A percentile compares a stretch with the other conserved stretches of the same genome.
phyloP scores from a whole-genome alignment of 106 monocot genomes.

The Allium cepa region DNA sequence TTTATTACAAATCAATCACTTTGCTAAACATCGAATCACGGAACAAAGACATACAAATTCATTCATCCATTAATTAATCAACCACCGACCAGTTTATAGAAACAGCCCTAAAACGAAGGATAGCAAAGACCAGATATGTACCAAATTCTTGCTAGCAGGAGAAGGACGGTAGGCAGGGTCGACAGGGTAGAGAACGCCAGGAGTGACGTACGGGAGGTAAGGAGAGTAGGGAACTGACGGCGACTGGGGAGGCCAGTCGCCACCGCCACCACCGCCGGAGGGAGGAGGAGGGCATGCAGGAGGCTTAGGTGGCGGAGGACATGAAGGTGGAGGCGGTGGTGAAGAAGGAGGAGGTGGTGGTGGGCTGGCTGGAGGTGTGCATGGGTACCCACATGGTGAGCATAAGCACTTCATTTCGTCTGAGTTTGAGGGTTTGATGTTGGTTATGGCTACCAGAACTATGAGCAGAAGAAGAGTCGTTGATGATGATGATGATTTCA shows the following conservation, averaged over 20 bases:
- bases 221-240: not conserved
- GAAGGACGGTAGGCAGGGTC: slow-evolving; percentile 6
- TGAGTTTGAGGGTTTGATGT: not conserved
- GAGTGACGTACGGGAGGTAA: not conserved
- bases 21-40: too few relatives aligned
- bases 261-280: not conserved
- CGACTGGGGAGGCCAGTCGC: not conserved
- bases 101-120: not conserved
- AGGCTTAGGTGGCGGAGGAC: not conserved
- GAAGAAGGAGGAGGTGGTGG: slow-evolving; percentile 5
- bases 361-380: not conserved
- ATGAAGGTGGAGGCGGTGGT: not conserved
- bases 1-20: too few relatives aligned
- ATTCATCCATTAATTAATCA: too few relatives aligned
- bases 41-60: too few relatives aligned
- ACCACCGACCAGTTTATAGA: not conserved
- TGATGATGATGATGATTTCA: not conserved
- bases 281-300: not conserved
- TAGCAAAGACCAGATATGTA: not conserved
- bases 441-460: not conserved
- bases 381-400: slow-evolving; percentile 6
- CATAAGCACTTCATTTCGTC: slow-evolving; percentile 4
- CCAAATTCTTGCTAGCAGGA: not conserved
- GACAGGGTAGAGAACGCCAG: slow-evolving; percentile 3
- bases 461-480: not conserved